A percentile compares a stretch with the other conserved stretches of the same genome.
Evolutionary conservation across 2,329 filamentous ascomycete genomes (phyloP).

Genomic region (Penicillium italicum): DNA sequence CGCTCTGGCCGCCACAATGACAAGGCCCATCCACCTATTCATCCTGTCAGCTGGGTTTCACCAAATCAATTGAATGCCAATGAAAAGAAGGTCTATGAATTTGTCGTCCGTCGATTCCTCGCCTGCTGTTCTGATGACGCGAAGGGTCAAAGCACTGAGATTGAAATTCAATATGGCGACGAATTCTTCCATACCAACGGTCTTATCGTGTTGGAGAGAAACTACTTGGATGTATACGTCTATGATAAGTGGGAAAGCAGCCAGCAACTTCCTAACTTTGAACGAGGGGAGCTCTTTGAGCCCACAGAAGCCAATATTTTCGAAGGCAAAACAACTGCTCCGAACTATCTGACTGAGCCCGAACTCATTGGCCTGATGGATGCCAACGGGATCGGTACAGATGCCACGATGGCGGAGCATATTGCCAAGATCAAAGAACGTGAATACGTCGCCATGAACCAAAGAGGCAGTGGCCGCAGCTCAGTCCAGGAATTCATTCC

Average conservation of each 20-base stretch:
- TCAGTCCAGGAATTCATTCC: constrained; percentile 82
- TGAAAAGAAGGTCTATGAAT: constrained; percentile 82
- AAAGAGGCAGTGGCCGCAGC: constrained; percentile 48
- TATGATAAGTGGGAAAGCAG: constrained; percentile 97
- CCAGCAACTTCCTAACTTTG: constrained; percentile 74
- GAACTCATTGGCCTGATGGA: constrained; percentile 97
- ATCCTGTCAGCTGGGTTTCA: constrained; percentile 82
- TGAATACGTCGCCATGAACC: constrained; percentile 72
- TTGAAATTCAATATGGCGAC: constrained; percentile 78
- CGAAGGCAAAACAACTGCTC: constrained; percentile 84
- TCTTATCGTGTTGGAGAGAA: constrained; percentile 77
- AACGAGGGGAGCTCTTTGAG: constrained; percentile 74
- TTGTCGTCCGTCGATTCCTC: constrained; percentile 84
- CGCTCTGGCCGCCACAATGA: constrained; percentile 85
- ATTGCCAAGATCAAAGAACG: constrained; percentile 92
- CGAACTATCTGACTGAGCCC: constrained; percentile 86
- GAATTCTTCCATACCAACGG: constrained; percentile 81
- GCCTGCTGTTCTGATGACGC: constrained; percentile 96
- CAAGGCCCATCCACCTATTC: constrained; percentile 94
- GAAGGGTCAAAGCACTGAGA: constrained; percentile 75
- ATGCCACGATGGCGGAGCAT: constrained; percentile 98
- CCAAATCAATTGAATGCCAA: constrained; percentile 57
- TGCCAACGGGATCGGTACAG: constrained; percentile 95
- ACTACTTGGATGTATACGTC: constrained; percentile 91
- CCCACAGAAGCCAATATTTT: constrained; percentile 84